Conservation (phyloP, 257 asterid genomes). For the Nicotiana obtusifolia region DNA sequence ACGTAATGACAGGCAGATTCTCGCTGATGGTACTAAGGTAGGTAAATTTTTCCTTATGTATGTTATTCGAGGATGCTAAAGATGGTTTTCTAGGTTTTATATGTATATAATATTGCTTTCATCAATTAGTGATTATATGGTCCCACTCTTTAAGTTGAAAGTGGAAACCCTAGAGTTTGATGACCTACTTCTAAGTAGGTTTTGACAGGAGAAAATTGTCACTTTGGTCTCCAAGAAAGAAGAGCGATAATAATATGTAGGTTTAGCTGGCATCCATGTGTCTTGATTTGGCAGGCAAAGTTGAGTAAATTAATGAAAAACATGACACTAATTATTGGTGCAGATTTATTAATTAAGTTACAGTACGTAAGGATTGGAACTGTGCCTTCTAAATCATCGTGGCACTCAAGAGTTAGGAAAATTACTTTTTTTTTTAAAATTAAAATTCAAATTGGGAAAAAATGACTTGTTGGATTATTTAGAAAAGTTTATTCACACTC, state of each 20-base stretch:
- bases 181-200: constrained; percentile 7
- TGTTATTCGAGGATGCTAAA: constrained; percentile 5
- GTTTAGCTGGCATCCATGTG: constrained; percentile 4
- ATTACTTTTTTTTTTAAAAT: too few species aligned
- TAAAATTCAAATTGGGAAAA: too few species aligned
- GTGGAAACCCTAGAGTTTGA: neutral
- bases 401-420: neutral
- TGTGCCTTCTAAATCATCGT: neutral
- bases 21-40: neutral
- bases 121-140: constrained; percentile 4
- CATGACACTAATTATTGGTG: constrained; percentile 1
- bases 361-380: neutral
- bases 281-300: constrained; percentile 4
- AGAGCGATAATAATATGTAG: neutral
- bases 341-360: neutral
- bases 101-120: neutral
- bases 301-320: neutral
- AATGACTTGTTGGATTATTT: too few species aligned
- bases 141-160: neutral
- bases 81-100: neutral
- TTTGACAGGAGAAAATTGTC: neutral
- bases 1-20: neutral
- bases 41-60: neutral
- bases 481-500: too few species aligned
- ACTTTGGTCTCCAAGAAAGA: neutral